Evolutionary conservation across 306 rosid species (phyloP).

Genomic region (Quillaja saponaria): DNA sequence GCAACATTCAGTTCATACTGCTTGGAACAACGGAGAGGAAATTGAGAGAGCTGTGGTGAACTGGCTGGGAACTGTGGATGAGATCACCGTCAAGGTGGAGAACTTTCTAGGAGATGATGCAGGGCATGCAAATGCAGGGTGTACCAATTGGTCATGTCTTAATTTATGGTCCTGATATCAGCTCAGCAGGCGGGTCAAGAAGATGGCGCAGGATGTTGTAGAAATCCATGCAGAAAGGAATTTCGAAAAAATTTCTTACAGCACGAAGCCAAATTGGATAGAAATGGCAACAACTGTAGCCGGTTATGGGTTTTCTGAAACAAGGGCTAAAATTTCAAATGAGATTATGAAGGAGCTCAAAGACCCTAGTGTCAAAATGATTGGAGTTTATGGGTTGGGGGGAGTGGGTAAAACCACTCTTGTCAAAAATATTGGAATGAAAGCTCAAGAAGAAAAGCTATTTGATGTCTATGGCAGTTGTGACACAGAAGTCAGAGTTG

Average conservation of each 20-base stretch:
- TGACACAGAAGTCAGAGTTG: not conserved
- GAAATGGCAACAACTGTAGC: too few relatives aligned
- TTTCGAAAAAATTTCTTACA: not conserved
- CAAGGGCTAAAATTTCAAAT: slow-evolving; percentile 1
- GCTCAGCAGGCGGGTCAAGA: slow-evolving; percentile 20
- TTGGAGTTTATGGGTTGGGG: slow-evolving; percentile 18
- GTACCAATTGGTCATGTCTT: slow-evolving; percentile 7
- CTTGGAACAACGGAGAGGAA: not conserved
- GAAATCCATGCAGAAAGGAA: not conserved
- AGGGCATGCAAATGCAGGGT: not conserved
- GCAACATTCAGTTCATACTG: not conserved
- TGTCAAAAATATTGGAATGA: not conserved
- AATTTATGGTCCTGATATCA: slow-evolving; percentile 6
- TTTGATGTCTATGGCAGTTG: not conserved
- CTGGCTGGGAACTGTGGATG: not conserved
- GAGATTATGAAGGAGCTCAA: not conserved
- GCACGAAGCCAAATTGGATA: not conserved
- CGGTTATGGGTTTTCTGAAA: not conserved
- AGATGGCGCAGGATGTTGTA: not conserved
- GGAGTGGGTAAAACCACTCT: slow-evolving; percentile 26
- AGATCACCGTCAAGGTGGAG: not conserved
- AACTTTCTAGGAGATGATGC: not conserved
- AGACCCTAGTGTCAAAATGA: not conserved
- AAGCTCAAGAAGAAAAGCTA: not conserved
- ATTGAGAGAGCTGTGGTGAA: not conserved